Base-by-base conservation (phyloP, 805 yeast species). In the Hagleromyces aurorensis region DNA sequence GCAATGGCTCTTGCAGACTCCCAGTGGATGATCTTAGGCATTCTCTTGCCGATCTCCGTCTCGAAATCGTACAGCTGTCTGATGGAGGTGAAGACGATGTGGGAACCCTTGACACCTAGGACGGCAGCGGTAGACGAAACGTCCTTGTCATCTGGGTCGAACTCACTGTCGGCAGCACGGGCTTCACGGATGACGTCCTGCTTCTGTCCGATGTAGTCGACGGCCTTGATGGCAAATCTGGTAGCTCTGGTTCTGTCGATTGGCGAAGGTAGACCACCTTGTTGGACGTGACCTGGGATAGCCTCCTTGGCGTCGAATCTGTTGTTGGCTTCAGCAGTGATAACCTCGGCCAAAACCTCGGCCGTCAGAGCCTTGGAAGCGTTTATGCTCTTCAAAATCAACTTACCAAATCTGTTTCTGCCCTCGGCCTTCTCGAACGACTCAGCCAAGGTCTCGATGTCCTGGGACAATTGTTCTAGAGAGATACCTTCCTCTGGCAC, bases 11-110 rank as follows among this genome's bases (percentile, higher is more conserved):
- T 70, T 29, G 78, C 64, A 17, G 66, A 66, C 27, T 68, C 65
- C 98, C 98, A 91, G 59, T 81, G 85, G 28, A 86, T 78, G 34
- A 66, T 62, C 65, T 83, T 86, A 47, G 97, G 94, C 72, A 91
- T 78, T 67, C 99, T 79, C 57, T 65, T 72, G 13, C 61, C 65
- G 20, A 82, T 55, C 45, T 83, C 85, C 11, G 97, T 85, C 60
- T 91, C 97, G 52, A 65, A 78, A 52, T 87, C 94, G 61, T 82
- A 87, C 42, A 89, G 67, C 36, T 69, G 71, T 53, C 82, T 70
- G 34, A 91, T 70, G 7, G 91, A 66, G 7, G 83, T 69, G 64
- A 82, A 86, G 35, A 59, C 71, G 49, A 89, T 65, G 49, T 79
- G 83, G 9, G 93, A 75, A 27, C 83, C 73, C 52, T 75, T 72